Evolutionary conservation across 352 stramenopile genomes (phyloP).

Genomic region (Phytopythium montanum): DNA sequence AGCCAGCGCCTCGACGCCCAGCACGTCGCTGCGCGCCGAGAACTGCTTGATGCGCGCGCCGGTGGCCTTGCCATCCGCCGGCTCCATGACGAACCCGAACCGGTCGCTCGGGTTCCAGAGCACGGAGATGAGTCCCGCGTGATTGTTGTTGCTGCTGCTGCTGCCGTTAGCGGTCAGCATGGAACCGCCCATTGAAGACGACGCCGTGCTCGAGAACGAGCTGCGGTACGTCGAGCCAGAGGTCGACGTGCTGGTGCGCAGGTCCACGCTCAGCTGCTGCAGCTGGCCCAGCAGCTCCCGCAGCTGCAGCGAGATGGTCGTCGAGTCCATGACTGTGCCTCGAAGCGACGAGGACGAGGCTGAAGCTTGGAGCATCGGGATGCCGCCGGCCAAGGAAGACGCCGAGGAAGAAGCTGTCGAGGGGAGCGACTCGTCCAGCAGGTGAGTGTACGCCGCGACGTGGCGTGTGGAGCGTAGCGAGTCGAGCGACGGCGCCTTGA

Average conservation of each 20-base stretch:
- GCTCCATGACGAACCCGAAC: conserved; percentile 64
- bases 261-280: conserved; percentile 64
- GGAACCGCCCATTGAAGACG: conserved; percentile 16
- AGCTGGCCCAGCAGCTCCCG: conserved; percentile 69
- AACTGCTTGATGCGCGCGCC: conserved; percentile 69
- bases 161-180: conserved; percentile 9
- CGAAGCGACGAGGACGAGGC: not conserved
- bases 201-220: conserved; percentile 69
- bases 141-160: too few species aligned
- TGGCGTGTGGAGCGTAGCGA: conserved; percentile 38
- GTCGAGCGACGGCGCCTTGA: conserved; percentile 48
- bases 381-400: conserved; percentile 4
- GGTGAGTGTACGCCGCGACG: conserved; percentile 32
- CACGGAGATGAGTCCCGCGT: conserved; percentile 33
- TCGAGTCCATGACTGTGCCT: not conserved
- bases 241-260: conserved; percentile 51
- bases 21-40: conserved; percentile 54
- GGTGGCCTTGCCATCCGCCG: conserved; percentile 29
- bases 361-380: not conserved
- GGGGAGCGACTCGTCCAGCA: conserved; percentile 28
- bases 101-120: conserved; percentile 78
- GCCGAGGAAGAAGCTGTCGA: conserved; percentile 1
- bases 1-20: conserved; percentile 59
- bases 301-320: conserved; percentile 40
- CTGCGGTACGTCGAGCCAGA: conserved; percentile 60